These are phyloP conservation scores for Chenopodium quinoa DNA, from an alignment of 148 eudicot genomes.

Conservation along the genomic window DNA sequence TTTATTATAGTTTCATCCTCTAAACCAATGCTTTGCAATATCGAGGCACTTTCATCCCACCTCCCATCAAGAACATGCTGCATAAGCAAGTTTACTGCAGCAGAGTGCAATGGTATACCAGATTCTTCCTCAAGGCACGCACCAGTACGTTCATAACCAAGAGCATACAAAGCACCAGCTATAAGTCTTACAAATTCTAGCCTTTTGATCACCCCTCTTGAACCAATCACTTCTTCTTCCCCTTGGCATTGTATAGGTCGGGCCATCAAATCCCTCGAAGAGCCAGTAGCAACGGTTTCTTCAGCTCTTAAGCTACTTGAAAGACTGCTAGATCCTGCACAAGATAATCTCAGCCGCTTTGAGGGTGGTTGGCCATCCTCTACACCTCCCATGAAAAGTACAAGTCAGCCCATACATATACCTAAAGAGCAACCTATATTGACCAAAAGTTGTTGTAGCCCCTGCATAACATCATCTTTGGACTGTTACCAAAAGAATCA, in stretches of 20 bases:
- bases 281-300: constrained; percentile 29
- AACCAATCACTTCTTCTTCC: constrained; percentile 65
- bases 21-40: constrained; percentile 53
- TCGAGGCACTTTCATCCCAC: constrained; percentile 70
- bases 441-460: neutral
- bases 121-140: constrained; percentile 77
- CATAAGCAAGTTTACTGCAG: constrained; percentile 52
- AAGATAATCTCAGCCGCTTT: constrained; percentile 50
- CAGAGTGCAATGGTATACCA: constrained; percentile 59
- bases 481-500: neutral
- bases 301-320: constrained; percentile 30
- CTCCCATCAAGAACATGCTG: constrained; percentile 65
- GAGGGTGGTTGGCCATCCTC: constrained; percentile 63
- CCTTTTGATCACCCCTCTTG: constrained; percentile 59
- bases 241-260: constrained; percentile 57
- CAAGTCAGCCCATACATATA: constrained; percentile 57
- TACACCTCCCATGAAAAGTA: constrained; percentile 64
- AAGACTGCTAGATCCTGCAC: constrained; percentile 36
- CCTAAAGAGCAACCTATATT: constrained; percentile 17
- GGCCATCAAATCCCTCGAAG: constrained; percentile 62
- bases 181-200: constrained; percentile 66
- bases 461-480: constrained; percentile 18
- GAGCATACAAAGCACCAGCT: constrained; percentile 68
- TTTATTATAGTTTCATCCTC: constrained; percentile 45
- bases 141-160: constrained; percentile 69